Base-by-base conservation (phyloP, 148 eudicot species). In the Camellia lanceoleosa region DNA sequence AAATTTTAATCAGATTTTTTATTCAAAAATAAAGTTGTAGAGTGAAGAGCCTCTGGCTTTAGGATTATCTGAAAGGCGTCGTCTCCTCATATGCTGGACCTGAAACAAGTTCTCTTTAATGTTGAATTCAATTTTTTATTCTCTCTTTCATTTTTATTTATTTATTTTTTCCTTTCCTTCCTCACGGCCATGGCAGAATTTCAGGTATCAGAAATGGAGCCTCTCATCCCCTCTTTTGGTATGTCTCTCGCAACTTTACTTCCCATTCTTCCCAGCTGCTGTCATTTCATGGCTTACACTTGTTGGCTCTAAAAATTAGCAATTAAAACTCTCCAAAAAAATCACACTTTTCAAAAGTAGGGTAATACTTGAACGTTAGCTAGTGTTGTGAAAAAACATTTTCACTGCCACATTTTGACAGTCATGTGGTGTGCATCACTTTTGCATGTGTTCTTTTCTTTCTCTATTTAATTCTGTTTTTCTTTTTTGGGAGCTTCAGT, bases 371-470 rank as follows among this genome's bases (percentile, higher is more conserved):
- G 12, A 12, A 18, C 41, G 18, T 54, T 23, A 43, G 20, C 38
- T 30, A 38, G 13, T 42, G 15, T 15, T 76, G 30, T 75, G 56
- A 46, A 42, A 20, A 23, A 23, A 23, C 49, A 61, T 68, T 19
- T 11, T 44, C 14, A 41, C 62, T 44, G 60, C 41, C 70, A 46
- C 76, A 81, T 65, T 76, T 76, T 63, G 5, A 60, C 80, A 76
- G 80, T 81, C 75, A 76, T 19, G 64, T 76, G 64, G 83, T 77
- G 63, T 76, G 61, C 78, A 46, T 46, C 56, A n/a, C 54, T 12
- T 14, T 63, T 13, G 19, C 19, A 43, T 18, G 16, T 42, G 47
- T 9, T 47, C 10, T 58, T 41, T 74, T 23, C 47, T 54, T 0
- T 54, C 64, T 38, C 12, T 56, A 3, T n/a, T 38, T 55, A 6